Evolutionary conservation across 78 protist genomes (phyloP).

Genomic region (Bigelowiella natans): DNA sequence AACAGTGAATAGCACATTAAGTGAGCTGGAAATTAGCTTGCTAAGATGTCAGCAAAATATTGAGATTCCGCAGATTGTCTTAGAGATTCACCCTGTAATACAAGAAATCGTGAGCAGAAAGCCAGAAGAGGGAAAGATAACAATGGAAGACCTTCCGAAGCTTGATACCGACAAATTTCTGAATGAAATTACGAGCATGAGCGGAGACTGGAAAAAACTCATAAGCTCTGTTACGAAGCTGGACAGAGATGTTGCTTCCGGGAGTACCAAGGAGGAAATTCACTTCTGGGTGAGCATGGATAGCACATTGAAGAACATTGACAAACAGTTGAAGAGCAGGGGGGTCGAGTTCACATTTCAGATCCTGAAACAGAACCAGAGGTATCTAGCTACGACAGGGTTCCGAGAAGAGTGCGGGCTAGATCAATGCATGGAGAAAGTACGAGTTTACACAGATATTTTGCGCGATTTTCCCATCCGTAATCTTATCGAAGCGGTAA

Average conservation of each 20-base stretch:
- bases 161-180: not conserved
- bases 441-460: not conserved
- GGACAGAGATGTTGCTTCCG: not conserved
- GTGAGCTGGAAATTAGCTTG: not conserved
- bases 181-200: not conserved
- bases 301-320: not conserved
- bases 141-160: not conserved
- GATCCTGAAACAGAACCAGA: not conserved
- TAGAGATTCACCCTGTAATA: not conserved
- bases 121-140: not conserved
- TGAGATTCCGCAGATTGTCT: not conserved
- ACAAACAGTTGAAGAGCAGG: not conserved
- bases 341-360: not conserved
- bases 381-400: not conserved
- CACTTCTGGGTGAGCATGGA: not conserved
- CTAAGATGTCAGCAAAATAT: not conserved
- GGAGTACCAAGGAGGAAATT: not conserved
- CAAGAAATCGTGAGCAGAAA: not conserved
- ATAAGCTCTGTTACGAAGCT: not conserved
- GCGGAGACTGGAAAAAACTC: not conserved
- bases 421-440: not conserved
- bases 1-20: not conserved
- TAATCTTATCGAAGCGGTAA: not conserved
- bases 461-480: slow-evolving; percentile 3
- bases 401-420: not conserved